Evolutionary conservation across 2,329 filamentous ascomycete species (phyloP).

Genomic region (Ceratocystiopsis sp.): DNA sequence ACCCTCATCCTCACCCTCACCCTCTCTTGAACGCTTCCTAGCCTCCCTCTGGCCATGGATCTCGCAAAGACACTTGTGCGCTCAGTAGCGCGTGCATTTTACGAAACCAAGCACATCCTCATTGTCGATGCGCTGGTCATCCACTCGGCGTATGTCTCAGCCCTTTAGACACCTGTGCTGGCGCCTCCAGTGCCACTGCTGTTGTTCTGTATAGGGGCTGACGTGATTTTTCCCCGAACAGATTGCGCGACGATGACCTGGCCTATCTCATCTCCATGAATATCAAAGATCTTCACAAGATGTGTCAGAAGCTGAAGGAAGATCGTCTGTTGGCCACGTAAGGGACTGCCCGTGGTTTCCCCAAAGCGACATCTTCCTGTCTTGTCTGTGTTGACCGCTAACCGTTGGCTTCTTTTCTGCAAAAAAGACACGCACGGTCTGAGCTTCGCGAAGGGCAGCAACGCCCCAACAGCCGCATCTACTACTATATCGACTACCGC

Average conservation of each 20-base stretch:
- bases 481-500: slow-evolving; percentile 94
- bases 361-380: neutral
- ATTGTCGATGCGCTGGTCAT: slow-evolving; percentile 75
- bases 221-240: slow-evolving; percentile 26
- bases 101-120: slow-evolving; percentile 67
- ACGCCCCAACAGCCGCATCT: slow-evolving; percentile 70
- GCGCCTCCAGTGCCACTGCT: slow-evolving; percentile 17
- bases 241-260: slow-evolving; percentile 68
- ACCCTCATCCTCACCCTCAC: no score
- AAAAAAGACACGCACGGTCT: slow-evolving; percentile 46
- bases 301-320: slow-evolving; percentile 70
- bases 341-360: neutral
- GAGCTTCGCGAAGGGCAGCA: slow-evolving; percentile 69
- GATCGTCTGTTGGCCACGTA: slow-evolving; percentile 75
- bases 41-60: slow-evolving; percentile 22
- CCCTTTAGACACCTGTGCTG: neutral
- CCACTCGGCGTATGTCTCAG: slow-evolving; percentile 50
- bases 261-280: slow-evolving; percentile 78
- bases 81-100: slow-evolving; percentile 73
- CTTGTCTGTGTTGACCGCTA: neutral
- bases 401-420: no score
- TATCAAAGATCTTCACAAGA: slow-evolving; percentile 77
- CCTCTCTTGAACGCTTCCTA: no score
- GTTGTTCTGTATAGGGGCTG: neutral
- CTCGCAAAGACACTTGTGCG: slow-evolving; percentile 63